Evolutionary conservation across 2,329 filamentous ascomycete genomes (phyloP), one percentile per base, ranked within the genome.

Genomic region (Diaporthe sp.): DNA sequence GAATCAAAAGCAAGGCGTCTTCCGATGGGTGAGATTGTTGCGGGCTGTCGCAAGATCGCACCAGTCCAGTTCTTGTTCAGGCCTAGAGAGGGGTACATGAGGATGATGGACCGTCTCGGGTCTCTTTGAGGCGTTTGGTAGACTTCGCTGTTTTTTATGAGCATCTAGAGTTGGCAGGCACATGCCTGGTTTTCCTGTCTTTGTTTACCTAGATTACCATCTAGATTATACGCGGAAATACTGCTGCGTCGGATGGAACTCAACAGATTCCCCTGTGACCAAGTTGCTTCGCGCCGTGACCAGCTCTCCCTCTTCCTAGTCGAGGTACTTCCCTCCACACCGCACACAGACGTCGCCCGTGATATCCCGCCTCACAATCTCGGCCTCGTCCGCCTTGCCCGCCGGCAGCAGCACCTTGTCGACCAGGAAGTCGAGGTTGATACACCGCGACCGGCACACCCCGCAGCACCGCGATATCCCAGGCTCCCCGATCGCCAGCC

Each of bases 381-480:
- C 77, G 10, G 72, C 76, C 72, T 71, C 74, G 22, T 75, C 78
- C 10, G 61, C 74, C 74, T 66, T 50, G 3, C 74, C 76, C 39
- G 72, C 73, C 12, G 74, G 74, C 5, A 68, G 32, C 55, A 75
- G 47, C 58, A 79, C 66, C 17, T 85, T 79, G 30, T 77, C 80
- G 3, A 79, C 76, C 30, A 91, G 80, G 75, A 86, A 84, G 6
- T 84, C 81, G 0, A 84, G 79, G 59, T 85, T 84, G 27, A 91
- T 82, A 10, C 87, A 89, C 32, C 89, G 85, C 35, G 85, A 80
- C 22, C 86, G 86, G 77, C 90, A 92, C 3, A 91, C 87, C 27
- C 86, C 87, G 70, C 90, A 92, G 4, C 86, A 85, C 44, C 86
- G 83, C 0, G 89, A 90, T 61, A 88, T 84, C 3, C 87, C 88